Base-by-base conservation (phyloP, 2,329 filamentous ascomycete species). In the Phialocephala sp. region DNA sequence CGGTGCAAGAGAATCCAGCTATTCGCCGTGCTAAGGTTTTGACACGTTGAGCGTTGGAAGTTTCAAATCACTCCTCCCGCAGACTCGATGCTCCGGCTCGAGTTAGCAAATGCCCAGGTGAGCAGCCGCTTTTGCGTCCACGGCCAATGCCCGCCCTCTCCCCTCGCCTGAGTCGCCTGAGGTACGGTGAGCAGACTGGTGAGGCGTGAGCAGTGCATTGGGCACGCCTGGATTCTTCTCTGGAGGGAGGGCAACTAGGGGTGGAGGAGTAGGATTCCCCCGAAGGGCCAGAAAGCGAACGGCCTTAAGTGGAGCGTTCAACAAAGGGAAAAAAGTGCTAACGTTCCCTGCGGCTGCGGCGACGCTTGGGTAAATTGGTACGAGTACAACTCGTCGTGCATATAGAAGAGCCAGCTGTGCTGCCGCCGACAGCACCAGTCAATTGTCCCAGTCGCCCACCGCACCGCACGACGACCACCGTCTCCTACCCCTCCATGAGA, bases 291-390 rank as follows among this genome's bases (percentile, higher is more conserved):
- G 45, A 20, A 22, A 9, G 18, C 45, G 45, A 50, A 22, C 15
- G 43, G n/a, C n/a, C 20, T 50, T 9, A 24, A 50, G n/a, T 50
- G 45, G 20, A 20, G n/a, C 20, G n/a, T 50, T 50, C 45, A 50
- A 50, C 45, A 24, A 18, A 50, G n/a, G 45, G 45, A 9, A 24
- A 47, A 50, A 20, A 22, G n/a, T 35, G 11, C 12, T 41, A 24
- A 15, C 27, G n/a, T 63, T 63, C 50, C 27, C 61, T 63, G 62
- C 62, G 62, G 62, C 62, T 59, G 45, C 41, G 62, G 62, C 62
- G 62, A 52, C 24, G 11, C 50, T 54, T n/a, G 50, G 62, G 22
- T 59, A 60, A 64, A 63, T 47, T 27, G n/a, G 37, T 18, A 24
- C n/a, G 20, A 12, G 8, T 22, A 15, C 15, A 36, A 24, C 35